These are phyloP conservation scores for Sclerospora graminicola DNA, from an alignment of 352 stramenopile species.

Conservation along the genomic window DNA sequence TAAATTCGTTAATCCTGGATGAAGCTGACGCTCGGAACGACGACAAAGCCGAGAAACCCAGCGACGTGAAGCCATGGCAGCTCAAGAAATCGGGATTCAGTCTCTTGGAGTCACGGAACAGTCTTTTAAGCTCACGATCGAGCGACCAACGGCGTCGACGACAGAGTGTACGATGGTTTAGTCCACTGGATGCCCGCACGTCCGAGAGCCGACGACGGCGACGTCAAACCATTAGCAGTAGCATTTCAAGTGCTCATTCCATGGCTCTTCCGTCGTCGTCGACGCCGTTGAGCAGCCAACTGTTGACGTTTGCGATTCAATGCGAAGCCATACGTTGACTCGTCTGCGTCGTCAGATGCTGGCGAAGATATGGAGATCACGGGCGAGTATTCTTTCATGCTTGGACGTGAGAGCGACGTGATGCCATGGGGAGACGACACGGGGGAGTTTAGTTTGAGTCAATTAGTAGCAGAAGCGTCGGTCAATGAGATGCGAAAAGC, in stretches of 20 bases:
- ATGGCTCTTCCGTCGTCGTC: constrained; percentile 5
- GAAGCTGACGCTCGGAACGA: constrained; percentile 52
- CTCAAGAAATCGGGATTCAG: constrained; percentile 23
- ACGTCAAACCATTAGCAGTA: constrained; percentile 22
- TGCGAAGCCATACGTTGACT: constrained; percentile 67
- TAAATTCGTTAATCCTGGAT: constrained; percentile 79
- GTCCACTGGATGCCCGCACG: constrained; percentile 66
- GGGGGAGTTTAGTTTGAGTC: constrained; percentile 47
- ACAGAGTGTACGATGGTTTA: constrained; percentile 64
- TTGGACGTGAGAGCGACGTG: constrained; percentile 6
- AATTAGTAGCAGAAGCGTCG: constrained; percentile 47
- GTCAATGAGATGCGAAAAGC: constrained; percentile 29
- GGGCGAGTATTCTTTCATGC: constrained; percentile 44
- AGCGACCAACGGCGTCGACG: constrained; percentile 31
- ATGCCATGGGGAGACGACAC: constrained; percentile 34
- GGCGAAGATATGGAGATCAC: constrained; percentile 85
- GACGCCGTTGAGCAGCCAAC: no score
- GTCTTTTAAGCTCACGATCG: constrained; percentile 17
- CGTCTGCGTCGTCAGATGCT: constrained; percentile 64
- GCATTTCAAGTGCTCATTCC: constrained; percentile 2
- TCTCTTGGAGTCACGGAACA: constrained; percentile 19
- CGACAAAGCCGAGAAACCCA: constrained; percentile 28
- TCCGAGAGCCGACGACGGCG: constrained; percentile 45
- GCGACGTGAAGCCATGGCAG: constrained; percentile 1
- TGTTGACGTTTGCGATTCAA: no score